These are phyloP conservation scores for Cubamyces sp. DNA, from an alignment of 768 basidiomycete species.

Conservation along the genomic window DNA sequence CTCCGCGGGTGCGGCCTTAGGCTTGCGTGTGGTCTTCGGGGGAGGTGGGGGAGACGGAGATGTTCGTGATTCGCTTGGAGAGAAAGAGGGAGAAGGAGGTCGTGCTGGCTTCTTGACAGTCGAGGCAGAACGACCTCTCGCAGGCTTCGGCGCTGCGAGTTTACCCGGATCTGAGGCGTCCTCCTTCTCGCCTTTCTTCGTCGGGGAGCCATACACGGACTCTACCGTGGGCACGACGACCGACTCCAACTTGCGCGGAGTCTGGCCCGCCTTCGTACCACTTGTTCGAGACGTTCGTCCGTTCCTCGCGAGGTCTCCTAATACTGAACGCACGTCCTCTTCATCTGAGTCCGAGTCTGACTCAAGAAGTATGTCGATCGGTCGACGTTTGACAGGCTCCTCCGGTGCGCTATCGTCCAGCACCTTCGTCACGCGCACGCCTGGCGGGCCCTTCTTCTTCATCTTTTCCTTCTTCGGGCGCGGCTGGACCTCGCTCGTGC, in stretches of 20 bases:
- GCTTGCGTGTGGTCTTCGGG: background rate
- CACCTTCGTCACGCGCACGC: slow-evolving; percentile 13
- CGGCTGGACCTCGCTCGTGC: slow-evolving; percentile 11
- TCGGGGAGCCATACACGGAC: slow-evolving; percentile 16
- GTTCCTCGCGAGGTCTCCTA: slow-evolving; percentile 16
- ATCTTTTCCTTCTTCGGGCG: background rate
- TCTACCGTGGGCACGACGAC: slow-evolving; percentile 25
- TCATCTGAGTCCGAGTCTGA: slow-evolving; percentile 13
- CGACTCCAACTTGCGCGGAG: slow-evolving; percentile 9
- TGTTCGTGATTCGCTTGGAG: slow-evolving; percentile 14
- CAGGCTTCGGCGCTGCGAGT: slow-evolving; percentile 2
- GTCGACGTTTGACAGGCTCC: slow-evolving; percentile 7
- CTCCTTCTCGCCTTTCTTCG: slow-evolving; percentile 10
- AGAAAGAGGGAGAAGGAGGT: background rate
- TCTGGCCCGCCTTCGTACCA: background rate
- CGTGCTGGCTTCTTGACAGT: slow-evolving; percentile 15
- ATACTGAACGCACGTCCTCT: slow-evolving; percentile 20
- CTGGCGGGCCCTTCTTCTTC: slow-evolving; percentile 16
- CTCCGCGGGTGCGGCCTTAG: background rate
- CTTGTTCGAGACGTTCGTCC: slow-evolving; percentile 4
- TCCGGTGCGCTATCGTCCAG: background rate
- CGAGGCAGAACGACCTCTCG: background rate
- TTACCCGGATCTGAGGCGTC: background rate
- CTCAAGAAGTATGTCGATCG: slow-evolving; percentile 2
- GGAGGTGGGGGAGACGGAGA: slow-evolving; percentile 11